Base-by-base conservation (phyloP, 345 rosid genomes). In the Bruguiera sexangula region DNA sequence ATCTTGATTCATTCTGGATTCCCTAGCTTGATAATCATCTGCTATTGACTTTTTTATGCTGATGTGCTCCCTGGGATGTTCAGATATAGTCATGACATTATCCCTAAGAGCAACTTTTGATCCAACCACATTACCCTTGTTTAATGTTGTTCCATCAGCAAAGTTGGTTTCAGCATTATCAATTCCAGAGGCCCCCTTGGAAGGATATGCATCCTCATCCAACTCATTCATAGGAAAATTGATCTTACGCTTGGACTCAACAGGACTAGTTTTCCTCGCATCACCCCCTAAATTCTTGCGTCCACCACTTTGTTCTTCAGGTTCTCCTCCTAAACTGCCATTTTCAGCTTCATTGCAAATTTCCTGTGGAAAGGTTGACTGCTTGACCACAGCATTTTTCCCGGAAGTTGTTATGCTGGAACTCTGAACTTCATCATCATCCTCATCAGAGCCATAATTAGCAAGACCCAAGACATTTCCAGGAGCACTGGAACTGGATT, bases 381-480 rank as follows among this genome's bases (percentile, higher is more conserved):
- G 87, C 71, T 29, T 74, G 65, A 26, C 51, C 76, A 63, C 62
- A 61, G 54, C 79, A 75, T 74, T 68, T 48, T 78, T 75, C 73
- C 68, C 69, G 31, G 69, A 69, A 70, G 56, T 73, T 69, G 71
- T 69, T 56, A 78, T 20, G 54, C 74, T 69, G 69, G 85, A 77
- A 78, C 77, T 85, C 69, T 79, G 81, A 61, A 68, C 74, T 83
- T 85, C 82, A 78, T 85, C 85, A 13, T 83, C 86, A 15, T 87
- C 90, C 59, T 95, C 95, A 63, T 96, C 99, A 63, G 99, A 86
- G 71, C 90, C 87, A 86, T 96, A 96, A 80, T 80, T 92, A 73
- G 78, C 97, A 69, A 96, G 99, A 79, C 99, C 99, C 75, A 92
- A 79, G 30, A 96, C 69, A 89, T 89, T 87, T 66, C 87, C 94